Conservation (phyloP, 805 yeast genomes). For the Metschnikowia proteae region DNA sequence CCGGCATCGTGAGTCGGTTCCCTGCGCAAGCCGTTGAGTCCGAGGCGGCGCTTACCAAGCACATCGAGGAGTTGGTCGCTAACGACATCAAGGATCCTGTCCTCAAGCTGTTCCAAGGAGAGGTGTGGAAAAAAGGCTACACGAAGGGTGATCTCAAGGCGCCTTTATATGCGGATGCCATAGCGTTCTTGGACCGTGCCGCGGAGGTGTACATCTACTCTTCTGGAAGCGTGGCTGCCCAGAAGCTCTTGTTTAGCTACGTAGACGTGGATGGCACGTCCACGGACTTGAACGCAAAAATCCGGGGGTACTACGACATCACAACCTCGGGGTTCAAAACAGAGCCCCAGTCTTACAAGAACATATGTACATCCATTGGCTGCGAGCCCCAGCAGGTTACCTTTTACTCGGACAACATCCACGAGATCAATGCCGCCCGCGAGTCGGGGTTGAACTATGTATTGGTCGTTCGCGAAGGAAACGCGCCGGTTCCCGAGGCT, state of each 20-base stretch:
- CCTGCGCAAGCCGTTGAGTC: conserved; percentile 34
- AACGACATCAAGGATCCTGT: conserved; percentile 74
- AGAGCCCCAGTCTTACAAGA: conserved; percentile 52
- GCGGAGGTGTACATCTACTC: conserved; percentile 68
- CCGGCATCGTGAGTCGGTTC: conserved; percentile 39
- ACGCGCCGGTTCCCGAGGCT: conserved; percentile 44
- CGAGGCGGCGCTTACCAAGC: conserved; percentile 31
- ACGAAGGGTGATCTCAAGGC: conserved; percentile 70
- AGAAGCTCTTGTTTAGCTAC: conserved; percentile 67
- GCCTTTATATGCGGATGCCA: conserved; percentile 73
- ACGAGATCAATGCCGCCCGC: conserved; percentile 73
- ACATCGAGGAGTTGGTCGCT: conserved; percentile 56
- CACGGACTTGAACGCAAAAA: conserved; percentile 48
- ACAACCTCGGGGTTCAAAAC: conserved; percentile 75
- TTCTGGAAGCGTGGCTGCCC: conserved; percentile 87
- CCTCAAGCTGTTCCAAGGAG: conserved; percentile 78
- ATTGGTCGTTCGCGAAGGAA: conserved; percentile 74
- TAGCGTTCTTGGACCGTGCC: conserved; percentile 43
- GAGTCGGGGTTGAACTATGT: conserved; percentile 56
- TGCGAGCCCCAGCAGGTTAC: conserved; percentile 36
- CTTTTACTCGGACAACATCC: conserved; percentile 77
- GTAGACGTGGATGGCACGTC: conserved; percentile 40
- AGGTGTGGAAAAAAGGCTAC: conserved; percentile 79
- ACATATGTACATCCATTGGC: conserved; percentile 46
- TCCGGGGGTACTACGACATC: conserved; percentile 80